These are phyloP conservation scores for Citrus australasica DNA, from an alignment of 345 rosid species.

Conservation along the genomic window DNA sequence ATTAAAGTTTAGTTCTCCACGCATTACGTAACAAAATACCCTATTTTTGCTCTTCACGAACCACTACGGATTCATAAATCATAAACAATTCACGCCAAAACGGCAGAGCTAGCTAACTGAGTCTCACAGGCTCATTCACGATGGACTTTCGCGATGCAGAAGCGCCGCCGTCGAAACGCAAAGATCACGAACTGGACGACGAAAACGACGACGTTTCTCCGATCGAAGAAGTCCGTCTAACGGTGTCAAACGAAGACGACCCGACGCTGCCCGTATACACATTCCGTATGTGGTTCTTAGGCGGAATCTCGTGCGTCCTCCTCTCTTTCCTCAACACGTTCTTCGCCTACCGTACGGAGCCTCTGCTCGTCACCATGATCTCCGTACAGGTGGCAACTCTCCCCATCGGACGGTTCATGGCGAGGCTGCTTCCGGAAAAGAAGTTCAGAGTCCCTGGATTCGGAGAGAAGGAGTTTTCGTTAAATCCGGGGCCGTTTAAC, in stretches of 20 bases:
- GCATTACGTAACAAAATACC: background rate
- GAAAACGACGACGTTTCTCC: constrained; percentile 44
- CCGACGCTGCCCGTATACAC: constrained; percentile 58
- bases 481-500: constrained; percentile 52
- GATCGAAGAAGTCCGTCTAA: constrained; percentile 56
- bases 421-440: constrained; percentile 31
- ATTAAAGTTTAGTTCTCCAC: no score
- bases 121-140: background rate
- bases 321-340: constrained; percentile 68
- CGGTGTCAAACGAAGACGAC: constrained; percentile 52
- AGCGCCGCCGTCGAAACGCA: background rate
- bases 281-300: constrained; percentile 63
- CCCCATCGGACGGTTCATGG: constrained; percentile 53
- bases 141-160: constrained; percentile 16
- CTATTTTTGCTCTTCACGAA: background rate
- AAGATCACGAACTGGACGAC: background rate
- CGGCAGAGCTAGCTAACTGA: background rate
- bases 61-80: background rate
- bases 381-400: constrained; percentile 57
- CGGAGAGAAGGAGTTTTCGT: constrained; percentile 37
- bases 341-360: constrained; percentile 62
- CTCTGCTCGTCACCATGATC: constrained; percentile 48
- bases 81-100: background rate
- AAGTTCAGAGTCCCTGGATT: constrained; percentile 35
- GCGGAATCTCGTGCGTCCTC: constrained; percentile 45